Base-by-base conservation (phyloP, 495 filamentous ascomycete species). In the Thermochaetoides thermophila region DNA sequence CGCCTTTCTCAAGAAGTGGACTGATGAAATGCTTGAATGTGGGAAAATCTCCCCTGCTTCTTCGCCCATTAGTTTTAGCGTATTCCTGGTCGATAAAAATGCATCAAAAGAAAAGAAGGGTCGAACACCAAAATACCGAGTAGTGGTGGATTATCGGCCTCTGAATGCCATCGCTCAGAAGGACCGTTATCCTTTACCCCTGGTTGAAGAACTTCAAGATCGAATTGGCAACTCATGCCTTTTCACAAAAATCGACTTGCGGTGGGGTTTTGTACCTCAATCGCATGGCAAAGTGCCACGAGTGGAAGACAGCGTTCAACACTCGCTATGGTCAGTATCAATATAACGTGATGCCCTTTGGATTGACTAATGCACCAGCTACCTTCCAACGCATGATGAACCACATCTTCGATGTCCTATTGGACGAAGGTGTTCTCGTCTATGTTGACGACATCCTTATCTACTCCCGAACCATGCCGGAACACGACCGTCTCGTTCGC, bases 201-300 rank as follows among this genome's bases (percentile, higher is more conserved):
- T 66, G 8, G 65, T 69, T 15, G 27, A 62, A n/a, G 53, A 73
- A 48, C 51, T 0, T 26, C 70, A 3, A 17, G 43, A n/a, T 16
- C 39, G n/a, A 0, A 17, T 71, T 0, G 17, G 13, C 0, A 39
- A 37, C 24, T 46, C 49, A 2, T 56, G 42, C 28, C 45, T 50
- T 17, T 69, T 61, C 34, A 72, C 46, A 0, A 68, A 67, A 37
- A 27, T 73, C 0, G 55, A 72, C 27, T 32, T 35, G 2, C n/a
- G 24, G 17, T 11, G 12, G 13, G 0, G 46, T 44, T 2, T 53
- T 43, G n/a, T 11, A 40, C 29, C 40, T 22, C 11, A 43, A 40
- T 25, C 23, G 51, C 0, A 56, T 66, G 0, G 16, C 32, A 7
- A 23, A 43, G 25, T 43, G 40, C 0, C 29, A 54, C 10, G 45